A percentile compares a stretch with the other conserved stretches of the same genome.
Evolutionary conservation across 1,284 basidiomycete genomes (phyloP).

Genomic region (Cerioporus squamosus): DNA sequence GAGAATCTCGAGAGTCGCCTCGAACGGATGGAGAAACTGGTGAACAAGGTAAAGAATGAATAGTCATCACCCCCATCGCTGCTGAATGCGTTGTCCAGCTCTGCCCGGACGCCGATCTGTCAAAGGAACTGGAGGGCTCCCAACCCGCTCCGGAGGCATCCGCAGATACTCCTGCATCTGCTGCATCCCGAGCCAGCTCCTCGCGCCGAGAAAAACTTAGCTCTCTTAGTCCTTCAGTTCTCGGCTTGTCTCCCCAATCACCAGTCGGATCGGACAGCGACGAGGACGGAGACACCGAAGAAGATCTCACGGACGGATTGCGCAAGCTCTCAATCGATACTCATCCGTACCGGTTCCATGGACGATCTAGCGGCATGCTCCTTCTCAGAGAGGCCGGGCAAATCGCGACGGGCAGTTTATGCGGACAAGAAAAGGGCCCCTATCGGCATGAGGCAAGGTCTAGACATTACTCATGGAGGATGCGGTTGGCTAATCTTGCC

Average conservation of each 20-base stretch:
- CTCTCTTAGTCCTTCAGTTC: not conserved
- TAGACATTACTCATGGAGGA: not conserved
- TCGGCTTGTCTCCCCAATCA: not conserved
- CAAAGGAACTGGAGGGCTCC: too few relatives aligned
- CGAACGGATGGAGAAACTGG: constrained; percentile 70
- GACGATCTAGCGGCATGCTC: constrained; percentile 53
- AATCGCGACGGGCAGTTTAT: constrained; percentile 42
- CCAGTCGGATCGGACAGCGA: constrained; percentile 35
- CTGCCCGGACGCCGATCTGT: not conserved
- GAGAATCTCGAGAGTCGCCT: constrained; percentile 72
- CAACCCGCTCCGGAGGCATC: not conserved
- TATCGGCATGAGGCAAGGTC: not conserved
- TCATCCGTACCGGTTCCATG: constrained; percentile 45
- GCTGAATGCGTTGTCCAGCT: not conserved
- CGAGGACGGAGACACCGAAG: constrained; percentile 30
- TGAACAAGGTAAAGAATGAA: constrained; percentile 49
- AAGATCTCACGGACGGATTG: constrained; percentile 23
- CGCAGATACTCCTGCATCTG: not conserved
- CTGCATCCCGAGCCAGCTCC: not conserved
- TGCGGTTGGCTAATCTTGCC: not conserved
- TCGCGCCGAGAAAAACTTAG: not conserved
- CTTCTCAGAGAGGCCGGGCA: constrained; percentile 51
- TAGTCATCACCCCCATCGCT: not conserved
- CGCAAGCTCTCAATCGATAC: constrained; percentile 30
- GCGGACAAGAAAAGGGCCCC: not conserved